These are phyloP conservation scores for Kwoniella dejecticola DNA, from an alignment of 768 basidiomycete species.

Conservation along the genomic window DNA sequence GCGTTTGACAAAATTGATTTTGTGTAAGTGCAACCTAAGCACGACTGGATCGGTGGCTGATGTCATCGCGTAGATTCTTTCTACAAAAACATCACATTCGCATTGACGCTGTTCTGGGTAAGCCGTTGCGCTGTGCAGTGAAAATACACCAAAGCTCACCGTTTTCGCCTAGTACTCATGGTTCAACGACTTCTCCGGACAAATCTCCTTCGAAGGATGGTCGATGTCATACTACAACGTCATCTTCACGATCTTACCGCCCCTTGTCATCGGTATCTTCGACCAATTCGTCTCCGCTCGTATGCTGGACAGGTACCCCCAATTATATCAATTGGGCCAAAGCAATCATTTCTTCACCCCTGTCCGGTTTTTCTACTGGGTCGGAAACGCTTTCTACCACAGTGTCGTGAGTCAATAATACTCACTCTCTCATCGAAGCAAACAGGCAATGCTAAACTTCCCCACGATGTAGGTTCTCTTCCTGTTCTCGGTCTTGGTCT, in stretches of 20 bases:
- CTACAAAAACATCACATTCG: slow-evolving; percentile 97
- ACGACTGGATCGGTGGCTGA: not conserved
- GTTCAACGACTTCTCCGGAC: slow-evolving; percentile 99
- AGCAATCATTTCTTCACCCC: slow-evolving; percentile 73
- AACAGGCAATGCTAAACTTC: too few relatives aligned
- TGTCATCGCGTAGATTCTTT: slow-evolving; percentile 71
- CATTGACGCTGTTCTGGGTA: slow-evolving; percentile 99
- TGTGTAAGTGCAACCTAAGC: slow-evolving; percentile 68
- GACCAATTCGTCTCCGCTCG: slow-evolving; percentile 98
- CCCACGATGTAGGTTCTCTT: slow-evolving; percentile 88
- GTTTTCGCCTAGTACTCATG: slow-evolving; percentile 75
- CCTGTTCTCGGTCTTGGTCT: slow-evolving; percentile 82
- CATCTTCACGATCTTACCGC: slow-evolving; percentile 91
- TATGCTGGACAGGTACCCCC: slow-evolving; percentile 94
- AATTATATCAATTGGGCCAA: slow-evolving; percentile 91
- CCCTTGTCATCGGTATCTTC: slow-evolving; percentile 95
- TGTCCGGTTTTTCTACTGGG: slow-evolving; percentile 56
- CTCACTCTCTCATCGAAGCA: not conserved
- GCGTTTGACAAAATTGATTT: slow-evolving; percentile 87
- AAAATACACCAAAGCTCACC: not conserved
- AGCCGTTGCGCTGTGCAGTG: slow-evolving; percentile 37
- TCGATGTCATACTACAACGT: slow-evolving; percentile 96
- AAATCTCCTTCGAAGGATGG: slow-evolving; percentile 98
- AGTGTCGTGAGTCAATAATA: slow-evolving; percentile 48
- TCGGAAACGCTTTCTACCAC: slow-evolving; percentile 56